Percentiles rank a stretch among this genome's conserved stretches.
Evolutionary conservation across 2,329 filamentous ascomycete genomes (phyloP).

Genomic region (Fonsecaea monophora): DNA sequence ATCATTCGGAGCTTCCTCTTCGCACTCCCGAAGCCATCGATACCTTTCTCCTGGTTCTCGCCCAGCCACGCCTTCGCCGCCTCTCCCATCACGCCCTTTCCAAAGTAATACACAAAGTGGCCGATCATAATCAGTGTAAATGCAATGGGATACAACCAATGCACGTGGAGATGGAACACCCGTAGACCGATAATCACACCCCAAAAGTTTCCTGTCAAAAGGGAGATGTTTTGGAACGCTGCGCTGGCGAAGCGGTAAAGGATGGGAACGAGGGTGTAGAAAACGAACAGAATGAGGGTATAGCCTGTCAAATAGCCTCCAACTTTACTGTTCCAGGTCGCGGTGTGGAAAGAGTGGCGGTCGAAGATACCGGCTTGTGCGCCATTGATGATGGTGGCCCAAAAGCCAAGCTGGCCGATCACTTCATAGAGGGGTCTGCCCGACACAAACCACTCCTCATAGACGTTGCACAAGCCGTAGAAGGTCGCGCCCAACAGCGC

Average conservation of each 20-base stretch:
- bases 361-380: slow-evolving; percentile 92
- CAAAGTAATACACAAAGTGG: slow-evolving; percentile 84
- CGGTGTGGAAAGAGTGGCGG: slow-evolving; percentile 70
- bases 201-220: slow-evolving; percentile 97
- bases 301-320: slow-evolving; percentile 88
- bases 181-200: slow-evolving; percentile 88
- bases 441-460: slow-evolving; percentile 92
- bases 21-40: slow-evolving; percentile 82
- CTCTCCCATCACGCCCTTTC: slow-evolving; percentile 82
- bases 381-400: slow-evolving; percentile 89
- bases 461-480: slow-evolving; percentile 89
- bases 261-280: slow-evolving; percentile 86
- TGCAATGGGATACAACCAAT: slow-evolving; percentile 93
- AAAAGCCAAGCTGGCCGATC: slow-evolving; percentile 86
- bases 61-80: slow-evolving; percentile 95
- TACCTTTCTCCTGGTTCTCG: slow-evolving; percentile 79
- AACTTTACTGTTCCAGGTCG: slow-evolving; percentile 70
- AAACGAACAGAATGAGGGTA: slow-evolving; percentile 79
- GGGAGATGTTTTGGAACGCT: slow-evolving; percentile 94
- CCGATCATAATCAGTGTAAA: slow-evolving; percentile 92
- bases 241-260: slow-evolving; percentile 88
- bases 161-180: slow-evolving; percentile 79
- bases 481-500: slow-evolving; percentile 85
- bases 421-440: slow-evolving; percentile 91
- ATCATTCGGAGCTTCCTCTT: slow-evolving; percentile 68